Evolutionary conservation across 768 basidiomycete species (phyloP), one percentile per base, ranked within the genome.

Genomic region (Lactarius hatsudake): DNA sequence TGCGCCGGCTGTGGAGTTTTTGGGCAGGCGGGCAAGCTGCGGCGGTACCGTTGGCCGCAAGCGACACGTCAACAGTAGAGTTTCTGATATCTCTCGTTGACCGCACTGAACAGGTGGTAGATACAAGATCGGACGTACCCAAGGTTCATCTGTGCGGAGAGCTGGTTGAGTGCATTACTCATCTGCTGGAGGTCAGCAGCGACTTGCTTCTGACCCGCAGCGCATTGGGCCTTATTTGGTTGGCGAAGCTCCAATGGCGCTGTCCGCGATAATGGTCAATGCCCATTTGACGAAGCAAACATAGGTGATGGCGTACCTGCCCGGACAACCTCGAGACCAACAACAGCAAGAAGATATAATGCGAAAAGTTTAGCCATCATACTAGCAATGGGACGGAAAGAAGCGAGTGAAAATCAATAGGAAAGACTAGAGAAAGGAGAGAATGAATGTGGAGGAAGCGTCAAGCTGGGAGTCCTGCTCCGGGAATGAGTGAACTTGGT

Each of bases 401-500:
- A 57, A 36, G 42, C 43, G 40, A 55, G 40, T 48, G 42, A 56
- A 59, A 62, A 40, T 36, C 38, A 63, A 45, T 17, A 32, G 20
- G 59, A 26, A 18, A 17, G 42, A 59, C 53, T 28, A 20, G 38
- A 56, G 32, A 28, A 48, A 42, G 7, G 28, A 61, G 30, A 12
- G 28, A 61, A 57, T 20, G 34, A 48, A 45, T 23, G 58, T 45
- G 26, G 12, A 42, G 12, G 42, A 60, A 56, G 57, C 66, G 61
- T 67, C 66, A 59, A 67, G 67, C 59, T 64, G 26, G 42, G 67
- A 56, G 58, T 32, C 66, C 67, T 60, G 67, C 67, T 43, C 63
- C 34, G 53, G 32, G 42, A 63, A 55, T 12, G 34, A 13, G 59
- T 28, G 28, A 13, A 12, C 28, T n/a, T 20, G 20, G 8, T 40